Percentiles rank a stretch among this genome's conserved stretches.
Evolutionary conservation across 192 early-diverging fungal genomes (phyloP).

Genomic region (Radiomyces spectabilis): DNA sequence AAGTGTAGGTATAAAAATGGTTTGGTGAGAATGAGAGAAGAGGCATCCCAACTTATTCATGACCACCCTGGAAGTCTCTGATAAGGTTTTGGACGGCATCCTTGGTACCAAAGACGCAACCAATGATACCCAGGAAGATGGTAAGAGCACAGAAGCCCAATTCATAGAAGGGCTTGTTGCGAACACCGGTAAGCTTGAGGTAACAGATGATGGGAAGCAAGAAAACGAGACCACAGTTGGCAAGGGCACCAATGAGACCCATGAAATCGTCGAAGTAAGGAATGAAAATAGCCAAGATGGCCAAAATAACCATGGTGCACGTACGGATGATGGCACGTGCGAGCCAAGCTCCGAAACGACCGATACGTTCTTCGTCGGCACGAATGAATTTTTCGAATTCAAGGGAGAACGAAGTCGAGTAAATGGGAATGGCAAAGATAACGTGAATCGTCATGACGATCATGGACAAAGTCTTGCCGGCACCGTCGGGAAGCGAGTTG

Average conservation of each 20-base stretch:
- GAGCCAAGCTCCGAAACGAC: conserved; percentile 38
- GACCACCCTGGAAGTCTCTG: conserved; percentile 8
- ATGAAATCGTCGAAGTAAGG: conserved; percentile 79
- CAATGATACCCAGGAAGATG: conserved; percentile 51
- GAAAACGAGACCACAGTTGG: conserved; percentile 77
- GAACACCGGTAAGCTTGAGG: conserved; percentile 57
- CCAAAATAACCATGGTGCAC: conserved; percentile 43
- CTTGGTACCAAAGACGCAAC: conserved; percentile 56
- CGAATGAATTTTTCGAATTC: conserved; percentile 64
- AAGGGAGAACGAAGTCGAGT: conserved; percentile 65
- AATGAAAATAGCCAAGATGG: conserved; percentile 54
- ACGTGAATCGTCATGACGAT: conserved; percentile 78
- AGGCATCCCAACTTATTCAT: too few species aligned
- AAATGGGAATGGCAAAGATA: conserved; percentile 70
- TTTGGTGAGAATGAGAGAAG: too few species aligned
- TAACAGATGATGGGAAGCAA: conserved; percentile 79
- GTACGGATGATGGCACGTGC: conserved; percentile 51
- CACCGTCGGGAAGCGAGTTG: conserved; percentile 57
- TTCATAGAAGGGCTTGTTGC: conserved; percentile 31
- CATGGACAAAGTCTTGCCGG: conserved; percentile 48
- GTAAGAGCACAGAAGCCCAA: conserved; percentile 47
- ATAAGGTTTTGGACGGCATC: conserved; percentile 54
- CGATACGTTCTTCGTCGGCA: conserved; percentile 49
- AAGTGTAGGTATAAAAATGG: too few species aligned
- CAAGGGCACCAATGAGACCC: conserved; percentile 69